Base-by-base conservation (phyloP, 768 basidiomycete species). In the Termitomyces sp. region DNA sequence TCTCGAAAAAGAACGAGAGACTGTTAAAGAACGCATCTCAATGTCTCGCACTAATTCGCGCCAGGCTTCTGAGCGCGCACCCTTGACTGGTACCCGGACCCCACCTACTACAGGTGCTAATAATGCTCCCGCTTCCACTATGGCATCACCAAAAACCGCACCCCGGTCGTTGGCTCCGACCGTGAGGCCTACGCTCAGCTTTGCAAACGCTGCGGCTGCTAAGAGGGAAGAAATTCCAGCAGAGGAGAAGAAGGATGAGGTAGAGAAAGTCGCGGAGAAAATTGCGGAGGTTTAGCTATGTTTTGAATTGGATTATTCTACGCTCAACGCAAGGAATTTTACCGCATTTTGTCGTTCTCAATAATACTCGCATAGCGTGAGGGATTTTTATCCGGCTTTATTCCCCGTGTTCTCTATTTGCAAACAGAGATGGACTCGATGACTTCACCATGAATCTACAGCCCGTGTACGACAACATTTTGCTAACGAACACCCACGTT, bases 201-300 rank as follows among this genome's bases (percentile, higher is more conserved):
- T 95, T 63, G 91, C 92, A 0, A 86, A 78, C 54, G 92, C 86
- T 38, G 89, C 89, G 1, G 92, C 86, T 40, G 88, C 89, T 1
- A 78, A 81, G 15, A 78, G 75, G 66, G 80, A 76, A 63, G 77
- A 76, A 26, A 64, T 62, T 8, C 9, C 5, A 9, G 63, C 59
- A 17, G 56, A 56, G 12, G 55, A 60, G 21, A 57, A 54, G 31
- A 57, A 50, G 17, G 64, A 67, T 49, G 55, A 56, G 21, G 58
- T 58, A 4, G 62, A 63, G 14, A 57, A 62, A 33, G 59, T 63
- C 41, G 50, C 64, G 31, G 64, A 66, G 47, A 66, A 69, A 43
- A 53, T 65, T 33, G 58, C 57, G 9, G 60, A 42, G 37, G 53
- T 61, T 26, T 61, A 58, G 45, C 11, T 40, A 30, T 47, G 33